Conservation (phyloP, 371 early-diverging fungal genomes). For the Mortierella sp. region DNA sequence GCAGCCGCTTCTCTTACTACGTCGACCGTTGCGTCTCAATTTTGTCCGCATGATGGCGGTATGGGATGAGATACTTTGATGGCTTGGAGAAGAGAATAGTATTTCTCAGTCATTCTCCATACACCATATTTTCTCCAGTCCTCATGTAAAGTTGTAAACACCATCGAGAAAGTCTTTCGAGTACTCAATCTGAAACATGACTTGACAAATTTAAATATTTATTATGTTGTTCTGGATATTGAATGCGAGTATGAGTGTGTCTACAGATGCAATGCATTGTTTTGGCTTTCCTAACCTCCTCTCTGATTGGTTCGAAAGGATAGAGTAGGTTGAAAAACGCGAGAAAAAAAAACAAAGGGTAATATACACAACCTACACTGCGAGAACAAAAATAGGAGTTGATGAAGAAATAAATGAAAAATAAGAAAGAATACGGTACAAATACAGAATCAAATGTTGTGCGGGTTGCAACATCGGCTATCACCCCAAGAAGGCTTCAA, state of each 20-base stretch:
- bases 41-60: too few species aligned
- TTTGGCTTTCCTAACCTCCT: constrained; percentile 6
- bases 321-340: constrained; percentile 7
- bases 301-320: neutral
- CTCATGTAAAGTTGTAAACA: too few species aligned
- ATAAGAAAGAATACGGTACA: constrained; percentile 20
- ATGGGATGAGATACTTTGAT: too few species aligned
- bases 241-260: constrained; percentile 9
- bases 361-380: constrained; percentile 4
- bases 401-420: neutral
- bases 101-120: too few species aligned
- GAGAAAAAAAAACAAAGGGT: constrained; percentile 1
- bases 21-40: too few species aligned
- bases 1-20: too few species aligned
- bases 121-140: too few species aligned
- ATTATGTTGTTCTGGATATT: constrained; percentile 5
- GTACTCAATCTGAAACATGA: too few species aligned
- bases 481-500: constrained; percentile 46
- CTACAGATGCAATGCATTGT: neutral
- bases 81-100: too few species aligned
- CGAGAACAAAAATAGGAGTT: neutral
- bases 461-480: constrained; percentile 42
- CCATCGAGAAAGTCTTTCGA: too few species aligned
- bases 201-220: neutral
- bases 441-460: constrained; percentile 53